Base-by-base conservation (phyloP, 1,284 basidiomycete genomes). In the Athelia sp. region DNA sequence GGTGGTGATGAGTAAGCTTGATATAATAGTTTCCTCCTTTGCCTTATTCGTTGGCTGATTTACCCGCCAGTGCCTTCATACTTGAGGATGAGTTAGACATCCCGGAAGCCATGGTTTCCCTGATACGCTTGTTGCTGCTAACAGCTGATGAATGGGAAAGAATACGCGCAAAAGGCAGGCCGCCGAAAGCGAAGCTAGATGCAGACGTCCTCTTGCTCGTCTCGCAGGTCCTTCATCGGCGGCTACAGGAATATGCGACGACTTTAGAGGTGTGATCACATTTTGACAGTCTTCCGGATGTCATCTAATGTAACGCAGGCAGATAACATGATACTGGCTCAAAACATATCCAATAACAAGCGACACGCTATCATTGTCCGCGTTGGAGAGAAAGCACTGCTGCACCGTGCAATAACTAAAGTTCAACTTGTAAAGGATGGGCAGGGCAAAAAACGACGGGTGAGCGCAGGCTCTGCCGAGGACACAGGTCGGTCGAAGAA, bases 1-100 rank as follows among this genome's bases (percentile, higher is more conserved):
- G 90, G 89, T 2, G 84, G 89, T 17, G 93, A 96, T 55, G 93
- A 98, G 93, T 95, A 61, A 62, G 89, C 49, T 42, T 48, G 29
- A 21, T 48, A 43, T 35, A 26, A 24, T 43, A 26, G 45, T 35
- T 42, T 19, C 34, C 32, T 45, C 42, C n/a, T 43, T 53, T 45
- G 31, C 29, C 56, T 8, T 35, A 31, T 47, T 47, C 44, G 31
- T 46, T 29, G 14, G 43, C 22, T 43, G 34, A n/a, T n/a, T n/a
- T n/a, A n/a, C n/a, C n/a, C n/a, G n/a, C n/a, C 55, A 87, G 86
- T 51, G 78, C 84, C 8, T 84, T 88, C 54, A 66, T 84, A 1
- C 58, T 87, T 23, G 79, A 81, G 51, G 74, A 72, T 9, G 74
- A 84, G 31, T 69, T 74, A 44, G 72, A 75, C 8, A 58, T 88